Percentiles rank a stretch among this genome's conserved stretches.
Evolutionary conservation across 192 early-diverging fungal genomes (phyloP).

Genomic region (Gigaspora rosea): DNA sequence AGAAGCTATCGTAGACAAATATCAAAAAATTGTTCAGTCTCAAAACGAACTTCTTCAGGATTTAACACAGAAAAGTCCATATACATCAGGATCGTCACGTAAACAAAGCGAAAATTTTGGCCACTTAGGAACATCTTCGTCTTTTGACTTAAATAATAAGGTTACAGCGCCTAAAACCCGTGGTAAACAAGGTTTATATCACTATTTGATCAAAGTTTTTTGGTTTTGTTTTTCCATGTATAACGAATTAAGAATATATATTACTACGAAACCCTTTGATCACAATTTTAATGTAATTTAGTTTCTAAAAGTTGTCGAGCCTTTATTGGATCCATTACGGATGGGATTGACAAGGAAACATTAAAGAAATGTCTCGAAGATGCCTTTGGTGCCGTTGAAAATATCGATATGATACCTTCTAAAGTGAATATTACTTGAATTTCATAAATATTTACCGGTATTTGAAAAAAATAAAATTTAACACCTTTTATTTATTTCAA

Average conservation of each 20-base stretch:
- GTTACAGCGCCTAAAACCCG: neutral
- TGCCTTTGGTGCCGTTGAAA: constrained; percentile 1
- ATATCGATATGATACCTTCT: constrained; percentile 19
- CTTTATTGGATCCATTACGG: constrained; percentile 9
- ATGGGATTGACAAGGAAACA: neutral
- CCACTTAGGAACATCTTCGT: neutral
- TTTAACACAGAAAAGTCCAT: constrained; percentile 10
- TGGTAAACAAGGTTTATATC: neutral
- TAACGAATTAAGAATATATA: too few species aligned
- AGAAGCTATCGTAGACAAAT: constrained; percentile 11
- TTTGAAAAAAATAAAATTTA: neutral
- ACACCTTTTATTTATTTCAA: neutral
- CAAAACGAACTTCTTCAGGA: constrained; percentile 5
- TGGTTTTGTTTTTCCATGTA: neutral
- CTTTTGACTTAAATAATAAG: neutral
- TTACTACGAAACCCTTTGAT: too few species aligned
- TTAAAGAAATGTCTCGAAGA: constrained; percentile 16
- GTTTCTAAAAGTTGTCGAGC: neutral
- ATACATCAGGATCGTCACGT: neutral
- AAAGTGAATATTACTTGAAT: neutral
- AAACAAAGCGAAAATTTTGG: neutral
- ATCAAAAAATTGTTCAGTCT: constrained; percentile 12
- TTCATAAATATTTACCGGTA: neutral
- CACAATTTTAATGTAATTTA: neutral
- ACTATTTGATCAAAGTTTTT: neutral